A percentile compares a stretch with the other conserved stretches of the same genome.
Conservation (phyloP, 441 rosid genomes). For the Cnidoscolus chayamansa region DNA sequence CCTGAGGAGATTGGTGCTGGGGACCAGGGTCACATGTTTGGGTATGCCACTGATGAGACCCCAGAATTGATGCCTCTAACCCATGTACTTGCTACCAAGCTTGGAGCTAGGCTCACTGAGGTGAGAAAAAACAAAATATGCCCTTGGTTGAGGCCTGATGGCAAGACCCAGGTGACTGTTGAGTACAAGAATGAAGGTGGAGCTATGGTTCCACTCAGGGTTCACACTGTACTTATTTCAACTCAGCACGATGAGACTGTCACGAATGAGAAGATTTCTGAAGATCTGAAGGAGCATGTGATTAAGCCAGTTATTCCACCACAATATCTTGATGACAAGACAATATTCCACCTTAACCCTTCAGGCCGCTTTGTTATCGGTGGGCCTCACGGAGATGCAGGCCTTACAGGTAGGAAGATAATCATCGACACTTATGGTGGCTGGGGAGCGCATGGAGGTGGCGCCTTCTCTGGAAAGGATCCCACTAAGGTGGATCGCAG, state of each 20-base stretch:
- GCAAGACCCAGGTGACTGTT: constrained; percentile 52
- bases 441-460: constrained; percentile 76
- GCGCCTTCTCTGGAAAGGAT: constrained; percentile 72
- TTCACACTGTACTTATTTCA: constrained; percentile 48
- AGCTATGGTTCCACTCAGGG: constrained; percentile 43
- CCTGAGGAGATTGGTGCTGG: constrained; percentile 64
- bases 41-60: constrained; percentile 67
- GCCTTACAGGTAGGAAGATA: constrained; percentile 63
- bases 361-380: constrained; percentile 69
- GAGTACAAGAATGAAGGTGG: constrained; percentile 40
- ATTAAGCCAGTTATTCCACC: constrained; percentile 61
- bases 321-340: constrained; percentile 57
- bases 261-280: constrained; percentile 38
- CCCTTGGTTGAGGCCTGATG: constrained; percentile 52
- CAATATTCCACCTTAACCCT: constrained; percentile 71
- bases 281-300: constrained; percentile 48
- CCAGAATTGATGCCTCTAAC: constrained; percentile 64
- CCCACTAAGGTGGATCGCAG: constrained; percentile 70
- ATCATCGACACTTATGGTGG: constrained; percentile 64
- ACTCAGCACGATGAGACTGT: constrained; percentile 46
- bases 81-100: constrained; percentile 67
- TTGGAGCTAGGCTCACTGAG: constrained; percentile 58
- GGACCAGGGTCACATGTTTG: constrained; percentile 68
- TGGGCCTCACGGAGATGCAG: constrained; percentile 72
- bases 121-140: constrained; percentile 51